These are phyloP conservation scores for Coffea canephora DNA, from an alignment of 257 asterid genomes.

Conservation along the genomic window DNA sequence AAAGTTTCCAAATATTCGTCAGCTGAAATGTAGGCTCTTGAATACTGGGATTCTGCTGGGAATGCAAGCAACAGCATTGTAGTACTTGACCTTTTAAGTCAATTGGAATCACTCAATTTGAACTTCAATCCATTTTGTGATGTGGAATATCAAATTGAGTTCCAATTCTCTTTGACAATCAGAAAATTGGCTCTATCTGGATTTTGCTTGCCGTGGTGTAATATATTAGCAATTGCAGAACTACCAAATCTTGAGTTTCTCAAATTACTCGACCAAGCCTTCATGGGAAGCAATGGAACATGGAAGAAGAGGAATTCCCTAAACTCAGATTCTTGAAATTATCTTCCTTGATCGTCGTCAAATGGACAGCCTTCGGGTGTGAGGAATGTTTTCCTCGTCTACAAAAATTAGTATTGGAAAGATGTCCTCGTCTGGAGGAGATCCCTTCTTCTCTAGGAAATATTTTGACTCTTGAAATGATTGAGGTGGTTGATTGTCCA, in stretches of 20 bases:
- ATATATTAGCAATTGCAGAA: constrained; percentile 5
- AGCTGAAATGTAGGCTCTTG: neutral
- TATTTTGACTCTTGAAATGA: constrained; percentile 7
- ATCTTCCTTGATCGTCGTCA: too few species aligned
- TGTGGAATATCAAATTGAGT: neutral
- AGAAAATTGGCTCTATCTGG: neutral
- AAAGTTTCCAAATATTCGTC: neutral
- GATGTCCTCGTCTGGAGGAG: neutral
- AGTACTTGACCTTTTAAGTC: neutral
- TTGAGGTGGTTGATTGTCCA: neutral
- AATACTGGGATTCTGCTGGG: too few species aligned
- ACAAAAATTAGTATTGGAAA: constrained; percentile 2
- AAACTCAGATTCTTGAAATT: too few species aligned
- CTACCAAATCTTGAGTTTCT: constrained; percentile 15
- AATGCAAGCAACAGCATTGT: neutral
- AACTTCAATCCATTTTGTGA: neutral
- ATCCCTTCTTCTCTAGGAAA: neutral
- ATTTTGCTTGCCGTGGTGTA: neutral
- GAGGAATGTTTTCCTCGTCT: neutral
- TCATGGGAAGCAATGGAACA: constrained; percentile 17
- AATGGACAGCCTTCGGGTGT: neutral
- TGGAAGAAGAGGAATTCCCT: too few species aligned
- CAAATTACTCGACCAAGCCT: neutral
- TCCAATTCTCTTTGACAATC: neutral
- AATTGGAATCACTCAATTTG: neutral